Base-by-base conservation (phyloP, 306 rosid genomes). In the Hippophae rhamnoides region DNA sequence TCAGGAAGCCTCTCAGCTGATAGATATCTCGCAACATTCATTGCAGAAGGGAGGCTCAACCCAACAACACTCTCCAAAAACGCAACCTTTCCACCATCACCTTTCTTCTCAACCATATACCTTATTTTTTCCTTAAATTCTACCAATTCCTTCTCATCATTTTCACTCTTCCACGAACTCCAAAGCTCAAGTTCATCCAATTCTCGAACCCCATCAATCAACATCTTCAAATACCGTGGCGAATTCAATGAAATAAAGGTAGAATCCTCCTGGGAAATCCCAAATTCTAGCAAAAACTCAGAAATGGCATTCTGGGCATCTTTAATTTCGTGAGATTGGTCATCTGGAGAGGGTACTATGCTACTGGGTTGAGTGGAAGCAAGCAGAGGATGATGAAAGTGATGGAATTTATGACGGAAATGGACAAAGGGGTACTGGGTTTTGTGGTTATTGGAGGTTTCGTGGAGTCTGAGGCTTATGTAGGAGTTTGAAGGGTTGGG, bases 81-180 rank as follows among this genome's bases (percentile, higher is more conserved):
- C 3, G 89, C 92, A 47, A 87, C 83, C 68, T 92, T 87, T 0
- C 96, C 96, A 10, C 67, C 63, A 60, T 85, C 98, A 43, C 96
- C 92, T 62, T 85, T 92, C 58, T 72, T 69, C 53, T 56, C 41
- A 2, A 95, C 96, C 63, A 92, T 66, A 14, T 52, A 69, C 72
- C 65, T 18, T 25, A 85, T 73, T 76, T 87, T 87, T 18, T 74
- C 90, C 57, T 68, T 79, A 43, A 83, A 85, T 74, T 72, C 79
- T 48, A 50, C 54, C 55, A 6, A 7, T 8, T 52, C 58, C 38
- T 54, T 13, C 13, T 61, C 44, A 43, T 54, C 58, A 10, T 38
- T 62, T 48, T 62, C 72, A 26, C 43, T 48, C 18, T 43, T 57
- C 62, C 67, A 54, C 0, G 63, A 59, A 56, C 50, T 53, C 89